These are phyloP conservation scores for Asterochloris sp. DNA, from an alignment of 139 green algal genomes.

Conservation along the genomic window DNA sequence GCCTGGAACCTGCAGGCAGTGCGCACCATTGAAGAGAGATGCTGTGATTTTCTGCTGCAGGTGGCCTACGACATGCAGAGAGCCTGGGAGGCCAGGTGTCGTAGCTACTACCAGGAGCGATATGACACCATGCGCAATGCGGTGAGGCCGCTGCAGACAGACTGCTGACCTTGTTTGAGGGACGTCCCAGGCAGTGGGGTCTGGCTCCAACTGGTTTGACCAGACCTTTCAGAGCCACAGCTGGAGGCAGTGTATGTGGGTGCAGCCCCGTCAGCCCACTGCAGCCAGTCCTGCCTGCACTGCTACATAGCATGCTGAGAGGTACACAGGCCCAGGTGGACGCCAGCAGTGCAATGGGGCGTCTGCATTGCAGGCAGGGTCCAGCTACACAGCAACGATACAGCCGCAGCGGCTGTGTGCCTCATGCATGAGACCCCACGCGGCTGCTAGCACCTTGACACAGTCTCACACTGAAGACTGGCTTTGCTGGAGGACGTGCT, in stretches of 20 bases:
- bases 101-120: conserved; percentile 63
- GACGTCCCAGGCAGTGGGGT: no score
- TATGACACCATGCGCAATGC: conserved; percentile 65
- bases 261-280: background rate
- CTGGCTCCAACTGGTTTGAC: background rate
- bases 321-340: no score
- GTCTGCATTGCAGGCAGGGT: no score
- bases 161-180: background rate
- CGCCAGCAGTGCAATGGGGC: no score
- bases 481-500: background rate
- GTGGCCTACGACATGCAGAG: conserved; percentile 51
- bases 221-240: background rate
- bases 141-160: conserved; percentile 24
- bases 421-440: no score
- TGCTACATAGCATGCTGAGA: no score
- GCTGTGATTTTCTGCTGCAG: background rate
- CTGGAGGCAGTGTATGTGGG: background rate
- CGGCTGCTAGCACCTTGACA: no score
- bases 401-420: no score
- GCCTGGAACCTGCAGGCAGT: background rate
- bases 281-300: background rate
- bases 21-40: background rate
- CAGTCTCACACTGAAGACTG: background rate
- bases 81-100: conserved; percentile 55
- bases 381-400: no score